These are phyloP conservation scores for Pichia sp. DNA, from an alignment of 1,139 yeast species.

Conservation along the genomic window DNA sequence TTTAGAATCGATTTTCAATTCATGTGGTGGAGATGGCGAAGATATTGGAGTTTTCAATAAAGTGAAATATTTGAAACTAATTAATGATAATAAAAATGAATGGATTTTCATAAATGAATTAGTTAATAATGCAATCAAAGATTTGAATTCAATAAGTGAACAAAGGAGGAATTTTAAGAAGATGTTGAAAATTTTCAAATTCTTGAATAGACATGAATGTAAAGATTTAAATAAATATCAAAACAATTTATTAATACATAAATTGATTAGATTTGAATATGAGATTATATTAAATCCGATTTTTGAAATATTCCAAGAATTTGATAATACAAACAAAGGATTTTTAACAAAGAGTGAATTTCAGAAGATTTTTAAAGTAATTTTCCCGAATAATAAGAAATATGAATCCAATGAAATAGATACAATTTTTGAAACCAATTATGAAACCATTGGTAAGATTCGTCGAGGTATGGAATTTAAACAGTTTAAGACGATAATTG, in stretches of 20 bases:
- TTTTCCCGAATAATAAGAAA: not conserved
- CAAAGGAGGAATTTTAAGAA: constrained; percentile 13
- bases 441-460: constrained; percentile 15
- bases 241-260: constrained; percentile 8
- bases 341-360: constrained; percentile 64
- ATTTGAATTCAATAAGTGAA: constrained; percentile 8
- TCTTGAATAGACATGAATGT: not conserved
- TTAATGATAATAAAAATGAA: not conserved
- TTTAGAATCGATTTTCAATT: not conserved
- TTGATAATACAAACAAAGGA: constrained; percentile 29
- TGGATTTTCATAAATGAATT: constrained; percentile 6
- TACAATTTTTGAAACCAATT: constrained; percentile 24
- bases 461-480: constrained; percentile 23
- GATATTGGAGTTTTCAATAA: not conserved
- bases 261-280: constrained; percentile 10
- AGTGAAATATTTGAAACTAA: not conserved
- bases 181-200: constrained; percentile 8
- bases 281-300: constrained; percentile 11
- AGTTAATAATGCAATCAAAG: constrained; percentile 3
- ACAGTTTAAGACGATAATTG: constrained; percentile 20
- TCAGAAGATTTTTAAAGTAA: constrained; percentile 48
- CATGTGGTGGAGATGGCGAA: not conserved
- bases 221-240: not conserved
- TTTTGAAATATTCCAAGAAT: constrained; percentile 12
- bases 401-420: constrained; percentile 18